Evolutionary conservation across 371 early-diverging fungal species (phyloP).

Genomic region (Mucor mucedo): DNA sequence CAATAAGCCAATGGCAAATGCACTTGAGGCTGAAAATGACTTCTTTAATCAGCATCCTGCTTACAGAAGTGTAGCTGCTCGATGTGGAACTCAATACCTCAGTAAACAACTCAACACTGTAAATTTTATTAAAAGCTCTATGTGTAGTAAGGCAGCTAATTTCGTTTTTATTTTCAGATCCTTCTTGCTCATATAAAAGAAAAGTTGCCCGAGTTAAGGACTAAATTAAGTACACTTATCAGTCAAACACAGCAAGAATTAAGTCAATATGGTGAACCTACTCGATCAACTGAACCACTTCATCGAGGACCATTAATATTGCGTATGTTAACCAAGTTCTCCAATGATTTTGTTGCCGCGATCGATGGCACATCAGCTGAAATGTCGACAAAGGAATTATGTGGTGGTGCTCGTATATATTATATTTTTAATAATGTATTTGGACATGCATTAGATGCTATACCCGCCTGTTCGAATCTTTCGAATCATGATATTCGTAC

Average conservation of each 20-base stretch:
- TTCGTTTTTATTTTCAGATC: conserved; percentile 53
- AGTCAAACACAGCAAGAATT: conserved; percentile 86
- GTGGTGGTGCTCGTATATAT: conserved; percentile 91
- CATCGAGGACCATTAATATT: conserved; percentile 73
- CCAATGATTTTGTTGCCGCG: conserved; percentile 79
- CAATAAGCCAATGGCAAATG: conserved; percentile 79
- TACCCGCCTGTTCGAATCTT: conserved; percentile 80
- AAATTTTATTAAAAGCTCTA: conserved; percentile 61
- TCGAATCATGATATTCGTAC: conserved; percentile 86
- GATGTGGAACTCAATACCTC: conserved; percentile 87
- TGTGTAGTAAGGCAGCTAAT: conserved; percentile 80
- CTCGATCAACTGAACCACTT: conserved; percentile 45
- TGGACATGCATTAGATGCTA: conserved; percentile 78
- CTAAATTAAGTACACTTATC: conserved; percentile 78
- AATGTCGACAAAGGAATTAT: conserved; percentile 89
- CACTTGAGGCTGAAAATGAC: conserved; percentile 75
- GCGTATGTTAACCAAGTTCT: conserved; percentile 81
- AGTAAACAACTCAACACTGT: conserved; percentile 79
- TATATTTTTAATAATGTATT: conserved; percentile 91
- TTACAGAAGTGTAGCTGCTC: conserved; percentile 78
- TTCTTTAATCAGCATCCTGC: conserved; percentile 85
- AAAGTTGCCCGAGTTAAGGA: conserved; percentile 82
- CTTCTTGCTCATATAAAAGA: conserved; percentile 84
- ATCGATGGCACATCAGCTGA: conserved; percentile 87
- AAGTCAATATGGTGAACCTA: conserved; percentile 74